Percentiles rank a stretch among this genome's conserved stretches.
phyloP scores from a whole-genome alignment of 1,284 basidiomycete genomes.

The Apiotrichum sp. region DNA sequence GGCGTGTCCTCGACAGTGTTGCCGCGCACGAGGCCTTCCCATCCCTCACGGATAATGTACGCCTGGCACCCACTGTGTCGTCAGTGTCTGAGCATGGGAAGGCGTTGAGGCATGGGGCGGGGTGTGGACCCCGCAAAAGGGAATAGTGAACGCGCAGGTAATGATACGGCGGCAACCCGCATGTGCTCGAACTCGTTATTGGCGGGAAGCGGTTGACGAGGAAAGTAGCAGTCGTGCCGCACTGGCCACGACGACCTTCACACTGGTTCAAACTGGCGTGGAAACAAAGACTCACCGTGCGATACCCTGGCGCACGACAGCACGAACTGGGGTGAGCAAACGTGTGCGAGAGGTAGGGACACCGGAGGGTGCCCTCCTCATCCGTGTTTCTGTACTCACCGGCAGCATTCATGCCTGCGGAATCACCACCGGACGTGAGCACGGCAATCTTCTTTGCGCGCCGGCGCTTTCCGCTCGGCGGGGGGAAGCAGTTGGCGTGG shows the following conservation, averaged over 20 bases:
- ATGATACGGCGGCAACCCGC: no score
- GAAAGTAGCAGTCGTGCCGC: not conserved
- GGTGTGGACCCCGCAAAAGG: not conserved
- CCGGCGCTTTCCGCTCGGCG: not conserved
- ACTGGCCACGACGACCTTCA: not conserved
- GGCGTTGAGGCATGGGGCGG: not conserved
- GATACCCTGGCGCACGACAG: conserved; percentile 83
- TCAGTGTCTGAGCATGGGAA: not conserved
- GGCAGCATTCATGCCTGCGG: conserved; percentile 93
- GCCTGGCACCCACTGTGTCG: conserved; percentile 74
- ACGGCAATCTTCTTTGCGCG: conserved; percentile 62
- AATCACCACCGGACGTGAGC: conserved; percentile 93
- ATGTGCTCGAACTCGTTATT: no score
- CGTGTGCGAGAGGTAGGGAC: not conserved
- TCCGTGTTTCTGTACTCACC: conserved; percentile 24
- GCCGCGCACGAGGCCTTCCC: conserved; percentile 76
- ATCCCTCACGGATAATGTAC: conserved; percentile 92
- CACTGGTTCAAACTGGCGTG: no score
- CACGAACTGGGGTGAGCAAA: conserved; percentile 56
- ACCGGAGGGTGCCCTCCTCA: not conserved
- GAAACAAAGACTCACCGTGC: conserved; percentile 58
- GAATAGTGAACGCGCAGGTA: no score
- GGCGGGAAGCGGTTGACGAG: no score
- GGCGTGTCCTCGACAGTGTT: conserved; percentile 47
- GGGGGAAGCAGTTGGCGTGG: no score